A percentile compares a stretch with the other conserved stretches of the same genome.
Conservation (phyloP, 768 basidiomycete genomes). For the Hebeloma cylindrosporum region DNA sequence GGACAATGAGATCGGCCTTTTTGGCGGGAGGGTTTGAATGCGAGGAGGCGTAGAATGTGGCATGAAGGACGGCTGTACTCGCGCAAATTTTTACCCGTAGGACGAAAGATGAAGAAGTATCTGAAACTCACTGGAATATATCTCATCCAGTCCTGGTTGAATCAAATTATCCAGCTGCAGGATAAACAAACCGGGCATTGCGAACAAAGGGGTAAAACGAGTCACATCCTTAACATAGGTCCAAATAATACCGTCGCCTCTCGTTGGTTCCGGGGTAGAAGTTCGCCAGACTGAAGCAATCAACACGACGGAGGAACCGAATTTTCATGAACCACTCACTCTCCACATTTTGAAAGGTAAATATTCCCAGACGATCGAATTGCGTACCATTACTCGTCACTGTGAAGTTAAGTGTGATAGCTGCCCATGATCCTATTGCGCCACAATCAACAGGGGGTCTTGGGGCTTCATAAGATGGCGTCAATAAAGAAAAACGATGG, state of each 20-base stretch:
- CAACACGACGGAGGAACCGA: no score
- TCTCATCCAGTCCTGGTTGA: conserved; percentile 53
- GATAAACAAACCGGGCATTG: conserved; percentile 66
- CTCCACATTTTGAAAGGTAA: conserved; percentile 78
- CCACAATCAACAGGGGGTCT: conserved; percentile 79
- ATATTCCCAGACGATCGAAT: conserved; percentile 68
- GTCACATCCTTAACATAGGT: conserved; percentile 77
- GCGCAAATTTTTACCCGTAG: no score
- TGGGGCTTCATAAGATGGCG: neutral
- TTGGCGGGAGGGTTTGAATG: conserved; percentile 53
- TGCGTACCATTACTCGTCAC: conserved; percentile 78
- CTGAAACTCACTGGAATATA: conserved; percentile 66
- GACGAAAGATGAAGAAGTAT: no score
- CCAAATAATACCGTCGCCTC: conserved; percentile 72
- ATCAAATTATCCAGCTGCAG: conserved; percentile 73
- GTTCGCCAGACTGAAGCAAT: conserved; percentile 66
- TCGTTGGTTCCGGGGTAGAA: conserved; percentile 75
- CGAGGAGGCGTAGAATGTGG: conserved; percentile 71
- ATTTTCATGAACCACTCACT: conserved; percentile 47
- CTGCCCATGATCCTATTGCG: conserved; percentile 68
- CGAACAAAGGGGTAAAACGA: conserved; percentile 68
- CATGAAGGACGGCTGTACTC: conserved; percentile 59
- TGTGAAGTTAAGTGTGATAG: conserved; percentile 73
- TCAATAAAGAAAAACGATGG: neutral
- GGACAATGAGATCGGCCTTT: conserved; percentile 64